phyloP scores from a whole-genome alignment of 2,329 filamentous ascomycete genomes.

The Scytalidium lignicola region DNA sequence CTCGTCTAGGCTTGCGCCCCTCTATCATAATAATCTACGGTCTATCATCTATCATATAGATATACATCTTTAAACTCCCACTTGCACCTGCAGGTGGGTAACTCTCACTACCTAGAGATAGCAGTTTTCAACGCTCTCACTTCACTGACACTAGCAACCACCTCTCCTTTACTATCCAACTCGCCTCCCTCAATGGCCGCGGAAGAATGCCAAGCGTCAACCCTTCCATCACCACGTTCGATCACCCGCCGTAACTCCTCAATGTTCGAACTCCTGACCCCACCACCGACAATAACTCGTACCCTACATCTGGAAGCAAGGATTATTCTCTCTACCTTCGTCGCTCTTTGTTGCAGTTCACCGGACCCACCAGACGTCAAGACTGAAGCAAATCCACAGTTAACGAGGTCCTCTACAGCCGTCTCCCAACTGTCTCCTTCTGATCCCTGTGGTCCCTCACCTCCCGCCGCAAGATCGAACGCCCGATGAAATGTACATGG shows the following conservation, averaged over 20 bases:
- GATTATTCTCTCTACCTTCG: background rate
- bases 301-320: constrained; percentile 25
- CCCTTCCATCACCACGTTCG: constrained; percentile 7
- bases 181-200: constrained; percentile 32
- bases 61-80: background rate
- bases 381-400: constrained; percentile 39
- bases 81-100: background rate
- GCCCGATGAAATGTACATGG: constrained; percentile 52
- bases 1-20: background rate
- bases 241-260: constrained; percentile 21
- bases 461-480: constrained; percentile 34
- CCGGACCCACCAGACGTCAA: constrained; percentile 44
- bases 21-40: background rate
- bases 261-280: constrained; percentile 41
- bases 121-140: constrained; percentile 11
- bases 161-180: constrained; percentile 23
- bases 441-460: constrained; percentile 9
- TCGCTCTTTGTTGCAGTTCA: constrained; percentile 17
- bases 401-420: constrained; percentile 32
- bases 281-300: constrained; percentile 44
- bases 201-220: constrained; percentile 38
- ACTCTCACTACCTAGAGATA: background rate
- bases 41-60: background rate
- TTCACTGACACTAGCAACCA: constrained; percentile 23
- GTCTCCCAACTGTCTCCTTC: constrained; percentile 16